These are phyloP conservation scores for Didymella keratinophila DNA, from an alignment of 2,329 filamentous ascomycete species.

Conservation along the genomic window DNA sequence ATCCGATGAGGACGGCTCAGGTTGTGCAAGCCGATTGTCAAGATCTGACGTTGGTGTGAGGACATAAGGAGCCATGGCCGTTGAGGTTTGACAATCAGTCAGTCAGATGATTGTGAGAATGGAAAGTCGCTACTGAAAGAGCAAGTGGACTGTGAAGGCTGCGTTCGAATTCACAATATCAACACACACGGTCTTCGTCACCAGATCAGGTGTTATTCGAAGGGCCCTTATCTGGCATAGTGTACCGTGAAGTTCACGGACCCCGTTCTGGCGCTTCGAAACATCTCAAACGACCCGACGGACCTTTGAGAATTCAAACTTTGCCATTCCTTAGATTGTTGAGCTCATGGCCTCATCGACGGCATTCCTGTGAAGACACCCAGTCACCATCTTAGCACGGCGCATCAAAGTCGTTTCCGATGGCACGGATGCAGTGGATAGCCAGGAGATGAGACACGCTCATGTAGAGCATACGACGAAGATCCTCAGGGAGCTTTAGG, in stretches of 20 bases:
- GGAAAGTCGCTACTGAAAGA: not conserved
- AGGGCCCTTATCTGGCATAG: not conserved
- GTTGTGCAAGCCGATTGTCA: constrained; percentile 11
- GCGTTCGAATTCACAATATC: not conserved
- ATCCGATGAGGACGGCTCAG: not conserved
- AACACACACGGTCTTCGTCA: not conserved
- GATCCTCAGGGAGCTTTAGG: not conserved
- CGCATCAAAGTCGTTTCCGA: not conserved
- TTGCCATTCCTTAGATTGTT: constrained; percentile 15
- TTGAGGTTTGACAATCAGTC: not conserved
- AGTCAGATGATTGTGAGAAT: not conserved
- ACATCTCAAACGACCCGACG: not conserved
- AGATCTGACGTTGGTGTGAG: constrained; percentile 28
- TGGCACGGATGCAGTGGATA: not conserved
- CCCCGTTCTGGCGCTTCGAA: not conserved
- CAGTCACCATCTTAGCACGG: not conserved
- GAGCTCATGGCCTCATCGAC: not conserved
- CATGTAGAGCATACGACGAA: not conserved
- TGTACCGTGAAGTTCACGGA: not conserved
- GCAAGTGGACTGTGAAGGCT: not conserved
- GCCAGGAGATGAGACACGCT: not conserved
- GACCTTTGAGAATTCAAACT: constrained; percentile 2
- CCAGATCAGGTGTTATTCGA: not conserved
- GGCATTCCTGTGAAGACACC: not conserved
- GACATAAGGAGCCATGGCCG: constrained; percentile 30